These are phyloP conservation scores for Hymenoscyphus albidus DNA, from an alignment of 2,329 filamentous ascomycete genomes.

Conservation along the genomic window DNA sequence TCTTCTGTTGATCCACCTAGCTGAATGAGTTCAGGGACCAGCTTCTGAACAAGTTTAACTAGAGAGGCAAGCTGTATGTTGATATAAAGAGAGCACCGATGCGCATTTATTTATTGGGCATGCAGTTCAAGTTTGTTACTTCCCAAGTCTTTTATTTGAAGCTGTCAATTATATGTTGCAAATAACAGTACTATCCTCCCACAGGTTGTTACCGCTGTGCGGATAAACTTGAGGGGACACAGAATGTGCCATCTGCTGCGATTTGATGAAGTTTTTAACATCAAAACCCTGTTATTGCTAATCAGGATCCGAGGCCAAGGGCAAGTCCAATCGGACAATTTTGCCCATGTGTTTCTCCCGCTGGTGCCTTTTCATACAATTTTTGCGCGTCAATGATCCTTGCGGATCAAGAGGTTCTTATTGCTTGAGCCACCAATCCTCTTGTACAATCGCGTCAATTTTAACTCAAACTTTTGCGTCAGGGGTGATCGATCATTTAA, in stretches of 20 bases:
- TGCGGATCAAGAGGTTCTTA: background rate
- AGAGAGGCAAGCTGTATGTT: slow-evolving; percentile 22
- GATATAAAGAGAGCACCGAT: slow-evolving; percentile 36
- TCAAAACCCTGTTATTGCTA: background rate
- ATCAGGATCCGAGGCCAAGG: background rate
- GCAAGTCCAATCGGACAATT: background rate
- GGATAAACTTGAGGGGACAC: background rate
- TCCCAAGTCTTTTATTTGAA: background rate
- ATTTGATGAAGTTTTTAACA: background rate
- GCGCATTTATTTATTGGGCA: slow-evolving; percentile 12
- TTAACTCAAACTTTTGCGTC: background rate
- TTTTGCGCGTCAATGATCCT: background rate
- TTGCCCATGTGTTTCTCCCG: background rate
- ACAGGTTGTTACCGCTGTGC: background rate
- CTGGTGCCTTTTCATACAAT: background rate
- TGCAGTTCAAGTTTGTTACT: background rate
- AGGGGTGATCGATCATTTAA: background rate
- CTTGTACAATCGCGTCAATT: background rate
- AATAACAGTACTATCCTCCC: background rate
- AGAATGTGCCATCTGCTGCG: background rate
- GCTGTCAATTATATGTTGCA: background rate
- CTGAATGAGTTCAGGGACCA: slow-evolving; percentile 23
- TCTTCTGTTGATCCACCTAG: slow-evolving; percentile 20
- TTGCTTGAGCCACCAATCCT: background rate
- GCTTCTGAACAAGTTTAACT: slow-evolving; percentile 5